phyloP scores from a whole-genome alignment of 2,329 filamentous ascomycete species.

The Penicillium brevicompactum region DNA sequence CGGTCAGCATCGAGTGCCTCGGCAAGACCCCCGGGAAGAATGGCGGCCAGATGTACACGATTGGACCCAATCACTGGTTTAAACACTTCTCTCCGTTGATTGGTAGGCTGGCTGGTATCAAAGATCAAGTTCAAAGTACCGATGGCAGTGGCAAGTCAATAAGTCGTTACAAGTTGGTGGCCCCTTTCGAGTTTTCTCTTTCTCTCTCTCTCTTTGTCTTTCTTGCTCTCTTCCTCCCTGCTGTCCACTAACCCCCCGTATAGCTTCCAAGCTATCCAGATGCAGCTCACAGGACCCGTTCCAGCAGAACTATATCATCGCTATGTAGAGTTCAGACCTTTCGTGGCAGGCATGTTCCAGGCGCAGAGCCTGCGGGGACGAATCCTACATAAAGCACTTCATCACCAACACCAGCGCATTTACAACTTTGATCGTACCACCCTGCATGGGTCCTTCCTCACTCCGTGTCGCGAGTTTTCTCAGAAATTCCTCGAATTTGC shows the following conservation, averaged over 20 bases:
- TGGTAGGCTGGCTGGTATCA: slow-evolving; percentile 74
- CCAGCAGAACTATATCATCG: slow-evolving; percentile 82
- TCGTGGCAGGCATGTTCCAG: slow-evolving; percentile 87
- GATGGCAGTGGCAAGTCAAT: slow-evolving; percentile 55
- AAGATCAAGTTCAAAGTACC: slow-evolving; percentile 62
- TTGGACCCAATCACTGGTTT: slow-evolving; percentile 75
- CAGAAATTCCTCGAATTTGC: slow-evolving; percentile 81
- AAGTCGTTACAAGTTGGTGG: slow-evolving; percentile 73
- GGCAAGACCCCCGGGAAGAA: slow-evolving; percentile 69
- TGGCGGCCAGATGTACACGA: slow-evolving; percentile 72
- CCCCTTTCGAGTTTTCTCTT: not conserved
- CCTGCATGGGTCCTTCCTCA: slow-evolving; percentile 67
- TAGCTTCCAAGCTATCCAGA: slow-evolving; percentile 90
- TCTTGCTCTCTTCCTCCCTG: not conserved
- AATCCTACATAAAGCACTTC: slow-evolving; percentile 79
- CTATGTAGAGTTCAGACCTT: slow-evolving; percentile 89
- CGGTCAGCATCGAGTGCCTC: slow-evolving; percentile 75
- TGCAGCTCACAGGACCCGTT: slow-evolving; percentile 82
- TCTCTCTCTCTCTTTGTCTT: not conserved
- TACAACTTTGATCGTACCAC: slow-evolving; percentile 86
- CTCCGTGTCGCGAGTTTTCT: slow-evolving; percentile 70
- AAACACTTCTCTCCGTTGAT: slow-evolving; percentile 90
- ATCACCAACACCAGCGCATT: slow-evolving; percentile 84
- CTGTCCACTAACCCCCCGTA: slow-evolving; percentile 8
- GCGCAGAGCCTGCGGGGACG: slow-evolving; percentile 74